A percentile compares a stretch with the other conserved stretches of the same genome.
Conservation (phyloP, 768 basidiomycete genomes). For the Butyriboletus loyo region DNA sequence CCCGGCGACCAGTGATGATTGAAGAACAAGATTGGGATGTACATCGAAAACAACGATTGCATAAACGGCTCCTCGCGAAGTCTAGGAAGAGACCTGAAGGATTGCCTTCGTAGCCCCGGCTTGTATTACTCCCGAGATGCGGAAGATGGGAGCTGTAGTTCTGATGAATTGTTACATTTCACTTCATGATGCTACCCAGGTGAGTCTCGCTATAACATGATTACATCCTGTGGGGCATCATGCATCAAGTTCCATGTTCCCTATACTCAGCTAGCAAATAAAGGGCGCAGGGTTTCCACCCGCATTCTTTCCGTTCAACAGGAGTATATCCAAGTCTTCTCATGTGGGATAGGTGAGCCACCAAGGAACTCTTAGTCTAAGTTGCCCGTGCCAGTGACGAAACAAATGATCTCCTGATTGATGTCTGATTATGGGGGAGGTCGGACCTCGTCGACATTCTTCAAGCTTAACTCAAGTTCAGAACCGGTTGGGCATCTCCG, state of each 20-base stretch:
- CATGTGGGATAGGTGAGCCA: conserved; percentile 1
- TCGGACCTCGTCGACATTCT: background rate
- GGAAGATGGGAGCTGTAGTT: background rate
- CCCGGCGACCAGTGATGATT: conserved; percentile 60
- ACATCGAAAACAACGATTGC: conserved; percentile 55
- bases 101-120: background rate
- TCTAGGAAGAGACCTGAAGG: conserved; percentile 12
- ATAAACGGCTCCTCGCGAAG: conserved; percentile 46
- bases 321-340: background rate
- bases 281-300: background rate
- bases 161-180: background rate
- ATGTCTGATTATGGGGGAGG: conserved; percentile 2
- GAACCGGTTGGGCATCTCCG: background rate
- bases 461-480: background rate
- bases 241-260: background rate
- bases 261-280: background rate
- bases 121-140: background rate
- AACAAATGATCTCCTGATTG: conserved; percentile 11
- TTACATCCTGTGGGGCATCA: background rate
- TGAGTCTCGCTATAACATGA: conserved; percentile 2
- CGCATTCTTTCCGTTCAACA: background rate
- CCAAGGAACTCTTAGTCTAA: background rate
- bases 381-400: background rate
- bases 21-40: conserved; percentile 52
- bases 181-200: conserved; percentile 8